Evolutionary conservation across 31 red algal species (phyloP), one percentile per base, ranked within the genome.

Genomic region (Asparagopsis taxiformis): DNA sequence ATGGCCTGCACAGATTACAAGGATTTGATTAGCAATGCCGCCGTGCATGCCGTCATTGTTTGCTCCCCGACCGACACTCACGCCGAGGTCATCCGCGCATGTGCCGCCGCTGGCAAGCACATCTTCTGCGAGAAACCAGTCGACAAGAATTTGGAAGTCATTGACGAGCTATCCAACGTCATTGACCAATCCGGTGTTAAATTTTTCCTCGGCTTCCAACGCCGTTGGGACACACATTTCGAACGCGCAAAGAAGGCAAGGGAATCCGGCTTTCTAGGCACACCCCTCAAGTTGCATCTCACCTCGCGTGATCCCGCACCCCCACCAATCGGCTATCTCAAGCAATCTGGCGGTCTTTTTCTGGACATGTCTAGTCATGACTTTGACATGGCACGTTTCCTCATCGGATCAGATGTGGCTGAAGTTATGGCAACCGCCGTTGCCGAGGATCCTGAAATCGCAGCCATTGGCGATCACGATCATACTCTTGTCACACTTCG

Each of bases 51-150:
- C 4, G 80, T 94, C 56, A 87, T 98, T 51, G 83, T 98, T 26
- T 98, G 91, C 77, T 98, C 95, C 7, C 95, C 95, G 17, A 91
- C 95, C 3, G 95, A 98, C 43, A 98, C 91, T 24, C 95, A 98
- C 49, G 77, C 72, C 30, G 91, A 98, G n/a, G 94, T 98, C 70
- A 98, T 98, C 59, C 60, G 84, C 55, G 77, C 73, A 15, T 77
- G 84, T 8, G 90, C 82, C 3, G 52, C 74, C 16, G 91, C 90
- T 0, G 95, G 86, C 19, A 98, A 94, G 68, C 95, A 98, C 69
- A 91, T 98, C 55, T 98, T 98, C 67, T 94, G 90, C 52, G 95
- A 98, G 53, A 98, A 98, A 44, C 95, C 95, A 0, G 93, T 98
- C 9, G 95, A 98, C 44, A 87, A 94, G 66, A 67, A 76, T 51